Base-by-base conservation (phyloP, 73 alveolate species). In the Paramecium sexaurelia region DNA sequence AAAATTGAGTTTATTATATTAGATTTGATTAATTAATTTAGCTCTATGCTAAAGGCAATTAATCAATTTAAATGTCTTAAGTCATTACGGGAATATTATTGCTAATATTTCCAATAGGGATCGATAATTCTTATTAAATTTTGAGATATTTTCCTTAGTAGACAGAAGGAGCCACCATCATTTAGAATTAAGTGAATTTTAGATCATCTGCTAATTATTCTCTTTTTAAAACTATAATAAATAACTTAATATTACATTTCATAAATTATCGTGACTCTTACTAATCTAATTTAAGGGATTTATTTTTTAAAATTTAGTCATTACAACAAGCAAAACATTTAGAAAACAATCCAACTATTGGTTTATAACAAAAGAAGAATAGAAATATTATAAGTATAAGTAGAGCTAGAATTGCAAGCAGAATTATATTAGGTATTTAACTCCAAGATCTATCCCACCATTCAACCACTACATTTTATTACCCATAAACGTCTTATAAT, bases 361-460 rank as follows among this genome's bases (percentile, higher is more conserved):
- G 90, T 40, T 78, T 78, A 26, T 78, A 78, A 78, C 35, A 78
- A 45, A 78, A 43, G 55, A 41, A 24, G 6, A 20, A 19, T 45
- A 78, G 22, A 19, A 78, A 36, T 13, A 41, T 7, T 10, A 37
- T 61, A 4, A 78, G 11, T 1, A 78, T 10, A 2, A 78, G 24
- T 7, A 78, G 7, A 39, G 55, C 75, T 8, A 78, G 55, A 2
- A 78, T 19, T 7, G 71, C 90, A 5, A 78, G 22, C 19, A 78
- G 22, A 26, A 45, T 24, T 1, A 78, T 20, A 78, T 37, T 78
- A 17, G 39, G 33, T 3, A 26, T 17, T 78, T 40, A 22, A 78
- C 61, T 78, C 40, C 32, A 37, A 8, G 90, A 15, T 43, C 90
- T 78, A 17, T 78, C 90, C 68, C 37, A 39, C 90, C 90, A 78